Evolutionary conservation across 164 flowering plant genomes (phyloP).

Genomic region (Sedum album): DNA sequence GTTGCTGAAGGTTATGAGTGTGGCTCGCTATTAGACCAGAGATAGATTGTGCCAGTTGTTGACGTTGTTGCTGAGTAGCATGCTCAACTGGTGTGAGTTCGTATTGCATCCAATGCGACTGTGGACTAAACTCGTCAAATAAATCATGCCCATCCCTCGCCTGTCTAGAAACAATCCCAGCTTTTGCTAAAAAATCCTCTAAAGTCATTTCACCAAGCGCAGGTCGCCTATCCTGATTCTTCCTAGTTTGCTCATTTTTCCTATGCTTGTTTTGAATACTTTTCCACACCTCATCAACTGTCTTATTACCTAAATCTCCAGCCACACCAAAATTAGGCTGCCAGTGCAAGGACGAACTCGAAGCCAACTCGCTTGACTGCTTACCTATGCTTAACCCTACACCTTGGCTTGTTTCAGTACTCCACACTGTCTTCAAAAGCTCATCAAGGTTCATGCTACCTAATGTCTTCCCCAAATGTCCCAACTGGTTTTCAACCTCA

Average conservation of each 20-base stretch:
- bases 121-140: slow-evolving; percentile 27
- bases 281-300: slow-evolving; percentile 85
- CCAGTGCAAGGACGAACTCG: slow-evolving; percentile 32
- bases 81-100: slow-evolving; percentile 26
- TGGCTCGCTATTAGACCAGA: background rate
- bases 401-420: slow-evolving; percentile 44
- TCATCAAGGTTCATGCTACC: slow-evolving; percentile 80
- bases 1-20: too few relatives aligned
- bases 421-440: slow-evolving; percentile 61
- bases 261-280: slow-evolving; percentile 50
- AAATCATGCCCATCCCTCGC: slow-evolving; percentile 22
- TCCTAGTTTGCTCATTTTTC: too few relatives aligned
- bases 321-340: slow-evolving; percentile 45
- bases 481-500: slow-evolving; percentile 39
- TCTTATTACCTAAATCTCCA: slow-evolving; percentile 51
- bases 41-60: background rate
- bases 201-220: slow-evolving; percentile 83
- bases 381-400: too few relatives aligned
- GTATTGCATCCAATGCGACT: slow-evolving; percentile 48
- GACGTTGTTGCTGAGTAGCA: slow-evolving; percentile 16
- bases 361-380: slow-evolving; percentile 12
- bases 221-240: slow-evolving; percentile 46
- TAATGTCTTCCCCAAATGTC: slow-evolving; percentile 52
- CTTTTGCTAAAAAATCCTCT: slow-evolving; percentile 85
- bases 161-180: slow-evolving; percentile 55